phyloP scores from a whole-genome alignment of 1,284 basidiomycete species.

The Volvariella volvacea region DNA sequence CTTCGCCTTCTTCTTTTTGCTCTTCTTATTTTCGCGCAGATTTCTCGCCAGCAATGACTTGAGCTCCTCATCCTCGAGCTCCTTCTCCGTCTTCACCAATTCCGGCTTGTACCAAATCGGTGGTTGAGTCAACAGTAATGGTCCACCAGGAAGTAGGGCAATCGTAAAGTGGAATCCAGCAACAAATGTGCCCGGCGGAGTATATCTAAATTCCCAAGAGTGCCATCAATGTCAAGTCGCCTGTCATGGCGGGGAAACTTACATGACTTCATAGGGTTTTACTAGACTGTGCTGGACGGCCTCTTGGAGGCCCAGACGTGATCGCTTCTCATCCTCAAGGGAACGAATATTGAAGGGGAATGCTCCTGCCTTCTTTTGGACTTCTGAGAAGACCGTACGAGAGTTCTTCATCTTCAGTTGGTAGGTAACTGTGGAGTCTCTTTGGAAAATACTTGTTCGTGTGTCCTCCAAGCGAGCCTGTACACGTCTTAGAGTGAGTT shows the following conservation, averaged over 20 bases:
- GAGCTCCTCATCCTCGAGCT: constrained; percentile 82
- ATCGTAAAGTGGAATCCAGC: constrained; percentile 96
- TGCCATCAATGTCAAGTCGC: constrained; percentile 4
- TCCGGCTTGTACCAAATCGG: constrained; percentile 92
- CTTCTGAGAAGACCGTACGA: constrained; percentile 90
- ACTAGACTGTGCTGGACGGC: constrained; percentile 90
- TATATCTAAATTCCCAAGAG: constrained; percentile 46
- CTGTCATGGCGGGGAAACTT: constrained; percentile 23
- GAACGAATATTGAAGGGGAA: constrained; percentile 97
- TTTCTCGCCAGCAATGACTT: constrained; percentile 75
- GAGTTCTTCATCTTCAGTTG: constrained; percentile 98
- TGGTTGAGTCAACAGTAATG: constrained; percentile 78
- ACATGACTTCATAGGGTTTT: constrained; percentile 88
- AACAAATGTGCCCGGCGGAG: constrained; percentile 73
- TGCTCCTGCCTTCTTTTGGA: constrained; percentile 94
- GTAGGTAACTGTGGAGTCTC: constrained; percentile 84
- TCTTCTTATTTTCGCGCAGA: constrained; percentile 89
- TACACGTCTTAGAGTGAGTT: not conserved
- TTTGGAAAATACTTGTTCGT: constrained; percentile 91
- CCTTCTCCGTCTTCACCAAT: constrained; percentile 83
- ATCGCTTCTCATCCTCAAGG: constrained; percentile 93
- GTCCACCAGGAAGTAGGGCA: constrained; percentile 81
- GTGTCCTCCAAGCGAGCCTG: constrained; percentile 85
- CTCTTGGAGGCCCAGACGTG: constrained; percentile 93
- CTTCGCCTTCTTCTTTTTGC: constrained; percentile 76